A percentile compares a stretch with the other conserved stretches of the same genome.
phyloP scores from a whole-genome alignment of 2,329 filamentous ascomycete species.

The Cordyceps cateniannulata region DNA sequence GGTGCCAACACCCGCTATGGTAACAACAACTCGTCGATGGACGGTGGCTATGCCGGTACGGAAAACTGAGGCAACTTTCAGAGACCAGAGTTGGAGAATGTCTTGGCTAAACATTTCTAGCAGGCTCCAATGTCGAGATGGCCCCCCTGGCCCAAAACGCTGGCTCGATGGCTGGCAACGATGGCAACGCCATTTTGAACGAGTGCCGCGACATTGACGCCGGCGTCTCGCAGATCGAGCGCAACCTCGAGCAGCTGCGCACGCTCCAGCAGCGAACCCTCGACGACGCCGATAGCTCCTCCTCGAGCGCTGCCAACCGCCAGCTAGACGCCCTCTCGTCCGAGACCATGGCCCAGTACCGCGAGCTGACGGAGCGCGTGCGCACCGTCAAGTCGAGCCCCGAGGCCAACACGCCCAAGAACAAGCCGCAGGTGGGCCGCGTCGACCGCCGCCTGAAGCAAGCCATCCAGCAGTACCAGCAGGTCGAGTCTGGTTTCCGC shows the following conservation, averaged over 20 bases:
- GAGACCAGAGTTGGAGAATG: background rate
- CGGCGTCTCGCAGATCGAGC: slow-evolving; percentile 68
- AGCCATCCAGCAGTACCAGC: slow-evolving; percentile 76
- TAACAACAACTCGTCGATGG: slow-evolving; percentile 18
- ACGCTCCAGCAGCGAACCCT: slow-evolving; percentile 66
- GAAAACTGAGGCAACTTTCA: background rate
- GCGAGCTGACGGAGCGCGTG: slow-evolving; percentile 70
- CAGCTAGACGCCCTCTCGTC: slow-evolving; percentile 68
- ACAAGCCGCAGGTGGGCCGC: slow-evolving; percentile 73
- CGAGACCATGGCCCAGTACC: slow-evolving; percentile 79
- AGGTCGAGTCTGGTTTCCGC: slow-evolving; percentile 72
- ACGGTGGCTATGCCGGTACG: slow-evolving; percentile 27
- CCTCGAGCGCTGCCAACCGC: slow-evolving; percentile 57
- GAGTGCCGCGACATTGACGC: slow-evolving; percentile 76
- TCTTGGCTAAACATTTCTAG: slow-evolving; percentile 13
- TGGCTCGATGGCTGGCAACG: slow-evolving; percentile 38
- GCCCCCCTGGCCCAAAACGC: slow-evolving; percentile 52
- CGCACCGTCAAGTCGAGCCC: slow-evolving; percentile 76
- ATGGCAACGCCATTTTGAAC: slow-evolving; percentile 75
- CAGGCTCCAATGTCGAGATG: slow-evolving; percentile 61
- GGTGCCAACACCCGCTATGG: slow-evolving; percentile 18
- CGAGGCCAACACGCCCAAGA: slow-evolving; percentile 65
- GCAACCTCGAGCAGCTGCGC: slow-evolving; percentile 64
- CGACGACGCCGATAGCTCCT: slow-evolving; percentile 65
- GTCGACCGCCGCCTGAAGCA: slow-evolving; percentile 74